phyloP scores from a whole-genome alignment of 2,329 filamentous ascomycete species.

The Hypoxylon sp. region DNA sequence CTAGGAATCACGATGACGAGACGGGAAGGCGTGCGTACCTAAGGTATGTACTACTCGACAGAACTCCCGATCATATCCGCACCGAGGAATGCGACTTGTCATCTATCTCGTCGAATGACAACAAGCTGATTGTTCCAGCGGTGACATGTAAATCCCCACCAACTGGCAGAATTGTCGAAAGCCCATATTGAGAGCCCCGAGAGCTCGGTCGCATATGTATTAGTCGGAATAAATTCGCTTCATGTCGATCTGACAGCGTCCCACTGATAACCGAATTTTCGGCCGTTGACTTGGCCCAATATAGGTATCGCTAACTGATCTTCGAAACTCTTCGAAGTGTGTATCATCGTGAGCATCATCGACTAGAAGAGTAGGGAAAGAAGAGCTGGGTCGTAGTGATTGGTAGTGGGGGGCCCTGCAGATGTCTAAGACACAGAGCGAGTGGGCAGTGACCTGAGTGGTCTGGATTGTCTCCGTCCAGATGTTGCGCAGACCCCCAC shows the following conservation, averaged over 20 bases:
- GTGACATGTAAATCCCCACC: slow-evolving; percentile 12
- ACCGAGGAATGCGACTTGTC: slow-evolving; percentile 23
- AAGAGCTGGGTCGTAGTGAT: slow-evolving; percentile 18
- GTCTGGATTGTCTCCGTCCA: neutral
- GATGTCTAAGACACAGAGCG: slow-evolving; percentile 19
- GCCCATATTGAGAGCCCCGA: slow-evolving; percentile 10
- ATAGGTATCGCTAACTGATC: neutral
- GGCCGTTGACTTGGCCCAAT: slow-evolving; percentile 5
- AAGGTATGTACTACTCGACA: slow-evolving; percentile 14
- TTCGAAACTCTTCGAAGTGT: slow-evolving; percentile 14
- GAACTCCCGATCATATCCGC: slow-evolving; percentile 17
- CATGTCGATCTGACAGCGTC: neutral
- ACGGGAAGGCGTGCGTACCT: neutral
- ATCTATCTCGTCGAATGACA: slow-evolving; percentile 9
- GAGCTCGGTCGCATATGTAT: too few species aligned
- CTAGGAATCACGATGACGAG: slow-evolving; percentile 2
- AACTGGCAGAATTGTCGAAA: slow-evolving; percentile 8
- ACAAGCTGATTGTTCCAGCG: slow-evolving; percentile 1
- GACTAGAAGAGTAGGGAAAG: slow-evolving; percentile 14
- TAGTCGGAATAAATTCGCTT: too few species aligned
- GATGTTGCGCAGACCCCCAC: slow-evolving; percentile 42
- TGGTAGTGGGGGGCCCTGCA: slow-evolving; percentile 6
- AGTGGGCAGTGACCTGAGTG: neutral
- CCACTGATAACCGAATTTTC: neutral
- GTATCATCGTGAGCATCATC: slow-evolving; percentile 32